These are phyloP conservation scores for Anacardium occidentale DNA, from an alignment of 345 rosid genomes.

Conservation along the genomic window DNA sequence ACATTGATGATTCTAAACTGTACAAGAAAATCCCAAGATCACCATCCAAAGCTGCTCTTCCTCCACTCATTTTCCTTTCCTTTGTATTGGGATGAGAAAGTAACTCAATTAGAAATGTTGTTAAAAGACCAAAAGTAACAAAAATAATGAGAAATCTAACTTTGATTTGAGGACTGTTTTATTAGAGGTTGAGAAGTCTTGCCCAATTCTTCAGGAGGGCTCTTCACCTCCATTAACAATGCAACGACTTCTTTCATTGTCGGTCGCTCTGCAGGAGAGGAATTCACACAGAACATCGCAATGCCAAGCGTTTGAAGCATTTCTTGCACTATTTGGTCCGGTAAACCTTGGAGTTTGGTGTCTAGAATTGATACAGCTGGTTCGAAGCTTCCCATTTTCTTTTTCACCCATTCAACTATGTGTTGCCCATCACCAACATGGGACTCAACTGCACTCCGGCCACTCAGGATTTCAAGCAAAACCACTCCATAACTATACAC, in stretches of 20 bases:
- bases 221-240: constrained; percentile 83
- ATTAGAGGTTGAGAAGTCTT: constrained; percentile 87
- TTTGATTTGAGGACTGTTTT: constrained; percentile 68
- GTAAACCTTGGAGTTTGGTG: constrained; percentile 70
- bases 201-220: constrained; percentile 86
- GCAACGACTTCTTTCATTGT: constrained; percentile 97
- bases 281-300: constrained; percentile 94
- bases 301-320: constrained; percentile 94
- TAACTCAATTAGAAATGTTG: constrained; percentile 21
- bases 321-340: constrained; percentile 89
- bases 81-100: constrained; percentile 24
- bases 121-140: constrained; percentile 1
- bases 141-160: constrained; percentile 28
- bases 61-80: background rate
- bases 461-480: constrained; percentile 80
- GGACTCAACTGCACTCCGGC: constrained; percentile 74
- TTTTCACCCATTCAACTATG: constrained; percentile 98
- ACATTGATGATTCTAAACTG: constrained; percentile 47
- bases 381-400: constrained; percentile 93
- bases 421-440: constrained; percentile 74
- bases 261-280: constrained; percentile 81
- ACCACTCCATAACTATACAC: constrained; percentile 93
- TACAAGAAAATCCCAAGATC: constrained; percentile 42
- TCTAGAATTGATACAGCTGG: constrained; percentile 76
- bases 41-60: constrained; percentile 16